Evolutionary conservation across 805 yeast genomes (phyloP), one percentile per base, ranked within the genome.

Genomic region (Blastobotrys attinorum): DNA sequence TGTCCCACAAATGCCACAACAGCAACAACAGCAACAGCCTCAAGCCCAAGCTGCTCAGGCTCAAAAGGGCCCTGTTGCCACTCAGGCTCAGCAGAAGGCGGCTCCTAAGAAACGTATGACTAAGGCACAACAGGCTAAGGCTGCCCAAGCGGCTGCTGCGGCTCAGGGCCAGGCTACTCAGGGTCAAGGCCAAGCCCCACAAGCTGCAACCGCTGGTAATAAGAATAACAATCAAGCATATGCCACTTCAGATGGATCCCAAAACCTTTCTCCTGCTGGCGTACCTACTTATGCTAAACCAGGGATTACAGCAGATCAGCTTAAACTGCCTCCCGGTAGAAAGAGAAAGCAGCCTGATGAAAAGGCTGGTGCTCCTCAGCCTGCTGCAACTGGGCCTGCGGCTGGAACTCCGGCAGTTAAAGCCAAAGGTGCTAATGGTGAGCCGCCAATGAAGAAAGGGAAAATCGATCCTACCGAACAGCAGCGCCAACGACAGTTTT

Each of bases 301-400:
- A 11, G 53, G 51, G 7, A 27, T 56, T 7, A 55, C 56, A 4
- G 42, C 55, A 2, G 60, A 56, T 31, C 60, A 56, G 47, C 48
- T 56, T 36, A 56, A 54, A 42, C 46, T 56, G 34, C 60, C 60
- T 11, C 31, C 43, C 11, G 29, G 29, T 25, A 25, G 29, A 25
- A 50, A 4, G 39, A 53, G 1, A 35, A 47, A 11, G 50, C 46
- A 3, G 20, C 29, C 29, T 7, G 29, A 25, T 25, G 29, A 25
- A 25, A 25, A 25, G 29, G 44, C 47, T 29, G 31, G 32, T 27
- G 45, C 49, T 11, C 29, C 7, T 16, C 35, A 38, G 27, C 38
- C 51, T 21, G 25, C 47, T 22, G n/a, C n/a, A n/a, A n/a, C n/a
- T n/a, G n/a, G n/a, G n/a, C 55, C 55, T 3, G 57, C 48, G 7